Conservation (phyloP, 108 stramenopile genomes). For the Fistulifera solaris region DNA sequence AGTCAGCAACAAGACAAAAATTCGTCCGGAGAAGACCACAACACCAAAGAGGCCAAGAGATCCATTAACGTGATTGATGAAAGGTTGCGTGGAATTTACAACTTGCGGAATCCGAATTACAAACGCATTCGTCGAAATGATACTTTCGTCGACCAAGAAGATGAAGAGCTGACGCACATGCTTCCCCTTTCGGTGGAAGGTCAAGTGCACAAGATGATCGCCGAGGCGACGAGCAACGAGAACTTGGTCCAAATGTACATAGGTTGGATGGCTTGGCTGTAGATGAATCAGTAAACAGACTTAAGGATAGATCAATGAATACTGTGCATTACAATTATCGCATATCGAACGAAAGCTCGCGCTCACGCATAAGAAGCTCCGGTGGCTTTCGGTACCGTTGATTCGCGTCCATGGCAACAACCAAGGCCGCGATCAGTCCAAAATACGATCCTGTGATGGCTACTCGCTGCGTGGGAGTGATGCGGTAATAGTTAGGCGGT, state of each 20-base stretch:
- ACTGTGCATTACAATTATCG: constrained; percentile 1
- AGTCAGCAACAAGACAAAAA: constrained; percentile 23
- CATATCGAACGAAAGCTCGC: constrained; percentile 19
- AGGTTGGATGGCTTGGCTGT: constrained; percentile 90
- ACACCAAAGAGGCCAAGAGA: constrained; percentile 27
- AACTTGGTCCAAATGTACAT: constrained; percentile 83
- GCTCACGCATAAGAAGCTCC: constrained; percentile 33
- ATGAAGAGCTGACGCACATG: constrained; percentile 49
- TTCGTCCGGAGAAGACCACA: constrained; percentile 5
- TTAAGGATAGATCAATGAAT: no score
- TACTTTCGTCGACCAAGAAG: constrained; percentile 24
- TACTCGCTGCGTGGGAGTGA: constrained; percentile 41
- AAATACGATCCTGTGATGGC: constrained; percentile 71
- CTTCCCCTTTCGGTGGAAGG: constrained; percentile 82
- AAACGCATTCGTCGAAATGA: constrained; percentile 46
- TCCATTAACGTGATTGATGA: constrained; percentile 73
- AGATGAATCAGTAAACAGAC: no score
- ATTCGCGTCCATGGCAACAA: constrained; percentile 78
- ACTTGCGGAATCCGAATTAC: constrained; percentile 73
- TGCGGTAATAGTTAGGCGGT: constrained; percentile 69
- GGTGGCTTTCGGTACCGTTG: constrained; percentile 66
- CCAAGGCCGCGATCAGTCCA: constrained; percentile 58
- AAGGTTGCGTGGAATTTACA: constrained; percentile 77
- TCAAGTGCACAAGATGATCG: constrained; percentile 81
- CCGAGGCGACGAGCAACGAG: constrained; percentile 75